phyloP scores from a whole-genome alignment of 805 yeast genomes.

The Candida andamanensis region DNA sequence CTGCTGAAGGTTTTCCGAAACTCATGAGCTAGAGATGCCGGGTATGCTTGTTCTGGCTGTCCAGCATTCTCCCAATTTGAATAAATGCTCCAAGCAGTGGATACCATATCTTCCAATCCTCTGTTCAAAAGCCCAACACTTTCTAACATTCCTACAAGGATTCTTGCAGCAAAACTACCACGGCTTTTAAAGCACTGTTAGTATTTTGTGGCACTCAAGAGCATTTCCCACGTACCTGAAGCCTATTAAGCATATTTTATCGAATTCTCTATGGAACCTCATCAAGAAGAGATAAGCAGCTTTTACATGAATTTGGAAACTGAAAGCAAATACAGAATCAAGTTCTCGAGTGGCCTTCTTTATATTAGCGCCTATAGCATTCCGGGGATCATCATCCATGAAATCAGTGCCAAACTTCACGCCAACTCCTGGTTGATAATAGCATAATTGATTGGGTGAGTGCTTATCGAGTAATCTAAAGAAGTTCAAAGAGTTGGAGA shows the following conservation, averaged over 20 bases:
- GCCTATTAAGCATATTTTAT: slow-evolving; percentile 53
- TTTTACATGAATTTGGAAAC: slow-evolving; percentile 52
- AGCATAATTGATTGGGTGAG: slow-evolving; percentile 42
- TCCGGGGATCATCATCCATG: slow-evolving; percentile 5
- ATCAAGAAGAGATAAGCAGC: slow-evolving; percentile 53
- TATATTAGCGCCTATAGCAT: slow-evolving; percentile 13
- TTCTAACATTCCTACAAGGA: slow-evolving; percentile 61
- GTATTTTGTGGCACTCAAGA: neutral
- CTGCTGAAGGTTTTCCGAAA: slow-evolving; percentile 53
- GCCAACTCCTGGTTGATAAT: slow-evolving; percentile 69
- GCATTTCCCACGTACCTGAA: slow-evolving; percentile 31
- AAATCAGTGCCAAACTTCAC: slow-evolving; percentile 41
- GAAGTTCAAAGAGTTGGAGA: slow-evolving; percentile 50
- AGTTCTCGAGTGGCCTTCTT: slow-evolving; percentile 10
- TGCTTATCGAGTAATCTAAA: slow-evolving; percentile 48
- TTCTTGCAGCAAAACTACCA: slow-evolving; percentile 64
- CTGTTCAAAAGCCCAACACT: slow-evolving; percentile 52
- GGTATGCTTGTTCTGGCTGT: slow-evolving; percentile 44
- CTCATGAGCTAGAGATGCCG: slow-evolving; percentile 45
- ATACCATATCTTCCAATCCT: slow-evolving; percentile 53
- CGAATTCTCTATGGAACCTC: slow-evolving; percentile 45
- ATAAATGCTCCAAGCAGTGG: slow-evolving; percentile 61
- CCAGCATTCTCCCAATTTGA: slow-evolving; percentile 57
- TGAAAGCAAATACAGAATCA: slow-evolving; percentile 49
- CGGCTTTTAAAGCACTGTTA: slow-evolving; percentile 26